phyloP scores from a whole-genome alignment of 805 yeast species.

The Wickerhamomyces strasburgensis region DNA sequence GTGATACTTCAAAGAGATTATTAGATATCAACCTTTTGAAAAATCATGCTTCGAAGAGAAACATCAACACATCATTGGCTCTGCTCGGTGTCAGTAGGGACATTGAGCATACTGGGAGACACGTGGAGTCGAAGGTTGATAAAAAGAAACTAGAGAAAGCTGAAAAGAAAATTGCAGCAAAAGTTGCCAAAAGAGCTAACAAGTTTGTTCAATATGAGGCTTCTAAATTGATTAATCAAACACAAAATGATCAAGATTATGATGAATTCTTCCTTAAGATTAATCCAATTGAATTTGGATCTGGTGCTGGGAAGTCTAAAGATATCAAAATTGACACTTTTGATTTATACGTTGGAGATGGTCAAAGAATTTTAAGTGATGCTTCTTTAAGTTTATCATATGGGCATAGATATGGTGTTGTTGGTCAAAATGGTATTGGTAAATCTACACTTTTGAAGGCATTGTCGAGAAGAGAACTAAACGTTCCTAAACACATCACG shows the following conservation, averaged over 20 bases:
- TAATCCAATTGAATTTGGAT: slow-evolving; percentile 88
- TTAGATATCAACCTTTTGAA: slow-evolving; percentile 71
- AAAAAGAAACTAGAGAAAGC: slow-evolving; percentile 96
- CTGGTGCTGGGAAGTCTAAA: slow-evolving; percentile 93
- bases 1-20: slow-evolving; percentile 84
- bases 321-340: slow-evolving; percentile 91
- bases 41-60: slow-evolving; percentile 58
- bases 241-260: slow-evolving; percentile 62
- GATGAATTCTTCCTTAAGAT: slow-evolving; percentile 94
- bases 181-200: slow-evolving; percentile 83
- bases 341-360: slow-evolving; percentile 94
- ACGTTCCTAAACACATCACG: slow-evolving; percentile 92
- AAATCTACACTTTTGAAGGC: slow-evolving; percentile 92
- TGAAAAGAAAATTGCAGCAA: slow-evolving; percentile 94
- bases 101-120: slow-evolving; percentile 87
- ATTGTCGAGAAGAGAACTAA: slow-evolving; percentile 85
- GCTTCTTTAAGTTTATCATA: slow-evolving; percentile 81
- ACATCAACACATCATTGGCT: slow-evolving; percentile 69
- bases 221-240: slow-evolving; percentile 73
- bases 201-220: slow-evolving; percentile 88
- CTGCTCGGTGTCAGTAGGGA: slow-evolving; percentile 74
- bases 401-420: slow-evolving; percentile 95
- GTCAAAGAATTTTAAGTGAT: slow-evolving; percentile 86
- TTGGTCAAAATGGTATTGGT: slow-evolving; percentile 99
- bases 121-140: slow-evolving; percentile 91